Evolutionary conservation across 331 rosid genomes (phyloP).

Genomic region (Malus hybrid): DNA sequence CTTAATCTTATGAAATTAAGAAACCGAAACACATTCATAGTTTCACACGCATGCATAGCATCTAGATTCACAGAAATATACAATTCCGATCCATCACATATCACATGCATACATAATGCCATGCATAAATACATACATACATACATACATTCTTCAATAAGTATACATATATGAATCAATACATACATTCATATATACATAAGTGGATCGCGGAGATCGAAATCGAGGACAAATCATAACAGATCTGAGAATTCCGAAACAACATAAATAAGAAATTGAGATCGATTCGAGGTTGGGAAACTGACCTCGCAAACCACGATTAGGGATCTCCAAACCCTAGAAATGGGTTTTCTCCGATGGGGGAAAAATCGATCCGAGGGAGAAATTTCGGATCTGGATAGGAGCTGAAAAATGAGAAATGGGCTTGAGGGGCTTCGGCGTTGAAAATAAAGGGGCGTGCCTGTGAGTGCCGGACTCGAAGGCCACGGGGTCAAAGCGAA

Average conservation of each 20-base stretch:
- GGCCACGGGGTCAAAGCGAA: conserved; percentile 8
- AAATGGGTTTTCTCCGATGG: neutral
- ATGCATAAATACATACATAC: too few relatives aligned
- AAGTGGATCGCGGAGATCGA: too few relatives aligned
- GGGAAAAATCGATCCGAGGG: conserved; percentile 12
- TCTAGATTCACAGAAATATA: neutral
- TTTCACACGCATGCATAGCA: neutral
- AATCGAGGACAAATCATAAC: too few relatives aligned
- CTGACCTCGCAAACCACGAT: neutral
- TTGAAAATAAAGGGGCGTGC: neutral
- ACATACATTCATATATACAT: too few relatives aligned
- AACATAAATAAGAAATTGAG: neutral
- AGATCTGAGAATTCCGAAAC: too few relatives aligned
- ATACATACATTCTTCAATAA: too few relatives aligned
- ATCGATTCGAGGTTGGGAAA: neutral
- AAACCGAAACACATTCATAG: neutral
- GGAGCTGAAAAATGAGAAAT: neutral
- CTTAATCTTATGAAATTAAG: neutral
- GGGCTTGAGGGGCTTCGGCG: neutral
- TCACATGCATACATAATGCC: too few relatives aligned
- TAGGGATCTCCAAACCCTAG: conserved; percentile 2
- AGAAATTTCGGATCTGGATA: neutral
- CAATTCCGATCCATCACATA: neutral
- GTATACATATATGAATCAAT: too few relatives aligned
- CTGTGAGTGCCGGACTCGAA: neutral